Percentiles rank a stretch among this genome's conserved stretches.
phyloP scores from a whole-genome alignment of 1,139 yeast species.

The Debaryomycetaceae sp. region DNA sequence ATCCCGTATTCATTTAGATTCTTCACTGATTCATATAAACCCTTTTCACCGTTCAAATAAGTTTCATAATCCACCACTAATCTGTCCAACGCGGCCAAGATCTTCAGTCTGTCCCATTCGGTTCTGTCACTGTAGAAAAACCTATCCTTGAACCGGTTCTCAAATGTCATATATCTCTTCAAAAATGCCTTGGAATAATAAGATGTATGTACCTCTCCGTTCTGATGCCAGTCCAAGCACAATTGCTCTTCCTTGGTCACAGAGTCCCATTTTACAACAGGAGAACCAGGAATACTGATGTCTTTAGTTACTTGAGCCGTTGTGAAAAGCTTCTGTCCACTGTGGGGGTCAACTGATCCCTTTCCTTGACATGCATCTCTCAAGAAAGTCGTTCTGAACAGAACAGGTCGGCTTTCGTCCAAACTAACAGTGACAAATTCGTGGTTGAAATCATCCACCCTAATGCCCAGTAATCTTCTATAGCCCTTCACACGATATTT shows the following conservation, averaged over 20 bases:
- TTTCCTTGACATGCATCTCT: constrained; percentile 60
- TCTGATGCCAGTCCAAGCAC: constrained; percentile 53
- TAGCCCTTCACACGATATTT: not conserved
- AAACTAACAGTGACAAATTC: constrained; percentile 19
- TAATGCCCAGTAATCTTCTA: not conserved
- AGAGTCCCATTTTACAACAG: constrained; percentile 22
- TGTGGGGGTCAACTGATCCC: constrained; percentile 50
- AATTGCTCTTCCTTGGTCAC: constrained; percentile 29
- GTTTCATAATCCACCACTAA: constrained; percentile 36
- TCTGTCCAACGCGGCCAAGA: constrained; percentile 14
- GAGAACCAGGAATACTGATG: constrained; percentile 21
- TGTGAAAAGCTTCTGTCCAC: constrained; percentile 65
- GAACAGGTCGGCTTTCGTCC: constrained; percentile 24
- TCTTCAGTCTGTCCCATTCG: constrained; percentile 36
- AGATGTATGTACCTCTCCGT: constrained; percentile 33
- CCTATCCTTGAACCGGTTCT: constrained; percentile 28
- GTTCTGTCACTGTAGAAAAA: constrained; percentile 33
- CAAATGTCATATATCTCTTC: constrained; percentile 35
- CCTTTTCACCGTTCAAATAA: constrained; percentile 36
- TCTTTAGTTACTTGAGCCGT: constrained; percentile 46
- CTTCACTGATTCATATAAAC: constrained; percentile 38
- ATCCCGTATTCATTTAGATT: constrained; percentile 59
- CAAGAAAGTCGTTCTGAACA: constrained; percentile 54
- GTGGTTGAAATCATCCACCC: constrained; percentile 11
- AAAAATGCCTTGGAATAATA: constrained; percentile 48